Conservation (phyloP, 176 grass and related monocot species). For the Juncus effusus region DNA sequence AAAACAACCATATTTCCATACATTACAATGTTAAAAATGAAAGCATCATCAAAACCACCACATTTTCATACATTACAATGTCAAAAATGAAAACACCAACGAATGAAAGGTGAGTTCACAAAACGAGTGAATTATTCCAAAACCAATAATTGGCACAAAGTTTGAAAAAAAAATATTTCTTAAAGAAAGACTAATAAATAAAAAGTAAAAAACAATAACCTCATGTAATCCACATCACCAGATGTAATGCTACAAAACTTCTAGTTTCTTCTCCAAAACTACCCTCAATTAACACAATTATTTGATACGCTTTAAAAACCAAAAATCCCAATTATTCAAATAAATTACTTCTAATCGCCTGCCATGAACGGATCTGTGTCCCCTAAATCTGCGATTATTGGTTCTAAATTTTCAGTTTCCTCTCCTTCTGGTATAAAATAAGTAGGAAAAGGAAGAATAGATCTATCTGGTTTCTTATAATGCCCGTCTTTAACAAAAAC, state of each 20-base stretch:
- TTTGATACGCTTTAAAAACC: conserved; percentile 12
- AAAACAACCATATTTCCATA: no score
- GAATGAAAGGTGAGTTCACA: no score
- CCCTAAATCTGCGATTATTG: conserved; percentile 61
- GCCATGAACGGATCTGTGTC: conserved; percentile 83
- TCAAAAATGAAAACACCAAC: no score
- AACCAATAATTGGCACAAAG: no score
- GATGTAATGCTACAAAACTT: conserved; percentile 1
- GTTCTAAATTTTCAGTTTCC: conserved; percentile 45
- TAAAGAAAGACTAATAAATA: no score
- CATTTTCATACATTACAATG: no score
- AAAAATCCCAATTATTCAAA: conserved; percentile 19
- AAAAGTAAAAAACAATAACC: conserved; percentile 1
- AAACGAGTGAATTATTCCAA: no score
- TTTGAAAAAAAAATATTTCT: no score
- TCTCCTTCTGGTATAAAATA: conserved; percentile 58
- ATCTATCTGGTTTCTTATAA: conserved; percentile 79
- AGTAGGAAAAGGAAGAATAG: conserved; percentile 80
- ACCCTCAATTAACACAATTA: neutral
- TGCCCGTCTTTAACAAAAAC: conserved; percentile 85
- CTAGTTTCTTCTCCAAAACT: neutral
- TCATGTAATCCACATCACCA: conserved; percentile 11
- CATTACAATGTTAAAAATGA: no score
- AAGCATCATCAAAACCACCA: no score
- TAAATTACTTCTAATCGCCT: conserved; percentile 45